Percentiles rank a stretch among this genome's conserved stretches.
phyloP scores from a whole-genome alignment of 2,329 filamentous ascomycete species.

The Tympanopsis confertula region DNA sequence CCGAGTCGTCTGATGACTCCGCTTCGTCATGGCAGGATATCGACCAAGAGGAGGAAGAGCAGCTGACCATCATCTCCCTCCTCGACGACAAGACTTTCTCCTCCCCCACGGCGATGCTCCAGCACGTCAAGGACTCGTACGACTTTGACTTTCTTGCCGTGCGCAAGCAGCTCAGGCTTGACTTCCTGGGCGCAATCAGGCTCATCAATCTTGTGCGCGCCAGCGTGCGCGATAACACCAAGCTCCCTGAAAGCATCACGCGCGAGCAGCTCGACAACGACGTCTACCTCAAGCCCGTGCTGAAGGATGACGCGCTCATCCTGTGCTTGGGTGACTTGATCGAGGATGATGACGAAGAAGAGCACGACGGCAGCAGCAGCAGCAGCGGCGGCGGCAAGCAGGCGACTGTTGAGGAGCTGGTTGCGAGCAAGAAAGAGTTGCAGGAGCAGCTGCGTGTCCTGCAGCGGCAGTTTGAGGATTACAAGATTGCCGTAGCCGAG shows the following conservation, averaged over 20 bases:
- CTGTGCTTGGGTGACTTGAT: constrained; percentile 75
- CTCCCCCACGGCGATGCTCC: constrained; percentile 53
- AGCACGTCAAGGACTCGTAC: constrained; percentile 54
- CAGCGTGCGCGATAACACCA: constrained; percentile 26
- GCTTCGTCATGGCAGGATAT: constrained; percentile 26
- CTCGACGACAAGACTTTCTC: constrained; percentile 57
- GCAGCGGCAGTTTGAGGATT: constrained; percentile 24
- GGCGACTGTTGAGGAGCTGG: constrained; percentile 11
- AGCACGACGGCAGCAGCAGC: constrained; percentile 4
- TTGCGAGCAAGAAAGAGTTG: constrained; percentile 19
- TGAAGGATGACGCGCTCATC: constrained; percentile 82
- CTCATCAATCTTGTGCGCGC: constrained; percentile 60
- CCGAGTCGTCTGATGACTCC: not conserved
- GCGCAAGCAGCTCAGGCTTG: constrained; percentile 44
- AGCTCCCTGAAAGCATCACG: constrained; percentile 46
- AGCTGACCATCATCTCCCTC: constrained; percentile 51
- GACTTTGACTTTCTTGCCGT: constrained; percentile 55
- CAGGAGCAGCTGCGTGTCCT: constrained; percentile 22
- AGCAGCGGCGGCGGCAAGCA: constrained; percentile 11
- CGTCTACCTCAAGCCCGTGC: constrained; percentile 66
- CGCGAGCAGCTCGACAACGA: constrained; percentile 62
- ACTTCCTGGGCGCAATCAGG: constrained; percentile 65
- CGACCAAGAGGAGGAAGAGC: constrained; percentile 46
- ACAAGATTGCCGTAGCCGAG: constrained; percentile 22
- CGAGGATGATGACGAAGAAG: constrained; percentile 22